Conservation (phyloP, 2,329 filamentous ascomycete species). For the Metarhizium guizhouense region DNA sequence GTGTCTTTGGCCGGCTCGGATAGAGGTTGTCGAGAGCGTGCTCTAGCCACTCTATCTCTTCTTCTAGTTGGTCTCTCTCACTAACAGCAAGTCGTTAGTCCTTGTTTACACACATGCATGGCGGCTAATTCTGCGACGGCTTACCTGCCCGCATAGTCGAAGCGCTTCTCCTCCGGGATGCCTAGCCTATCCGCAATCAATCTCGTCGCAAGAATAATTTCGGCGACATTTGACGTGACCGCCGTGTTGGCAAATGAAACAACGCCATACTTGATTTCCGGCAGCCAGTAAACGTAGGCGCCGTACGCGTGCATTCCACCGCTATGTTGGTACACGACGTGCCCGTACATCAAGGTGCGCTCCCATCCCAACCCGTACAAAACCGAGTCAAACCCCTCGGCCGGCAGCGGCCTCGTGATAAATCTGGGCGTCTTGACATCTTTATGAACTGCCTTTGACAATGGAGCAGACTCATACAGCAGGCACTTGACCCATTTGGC, state of each 20-base stretch:
- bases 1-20: conserved; percentile 24
- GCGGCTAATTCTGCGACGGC: neutral
- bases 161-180: conserved; percentile 13
- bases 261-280: conserved; percentile 19
- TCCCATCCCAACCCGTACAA: conserved; percentile 23
- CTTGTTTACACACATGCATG: too few species aligned
- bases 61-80: conserved; percentile 1
- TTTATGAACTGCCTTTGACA: conserved; percentile 16
- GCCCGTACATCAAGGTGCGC: conserved; percentile 15
- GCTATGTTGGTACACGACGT: conserved; percentile 19
- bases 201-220: conserved; percentile 14
- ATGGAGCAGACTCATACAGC: conserved; percentile 21
- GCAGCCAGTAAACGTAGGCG: conserved; percentile 22
- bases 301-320: conserved; percentile 20
- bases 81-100: neutral
- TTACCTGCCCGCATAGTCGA: conserved; percentile 5
- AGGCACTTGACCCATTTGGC: conserved; percentile 41
- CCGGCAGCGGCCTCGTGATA: conserved; percentile 13
- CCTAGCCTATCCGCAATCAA: conserved; percentile 21
- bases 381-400: conserved; percentile 8
- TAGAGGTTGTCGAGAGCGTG: conserved; percentile 26
- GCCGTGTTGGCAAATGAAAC: conserved; percentile 31
- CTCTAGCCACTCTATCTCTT: conserved; percentile 13
- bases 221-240: conserved; percentile 25
- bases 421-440: conserved; percentile 22